phyloP scores from a whole-genome alignment of 129 eudicot genomes.

The Arctium lappa region DNA sequence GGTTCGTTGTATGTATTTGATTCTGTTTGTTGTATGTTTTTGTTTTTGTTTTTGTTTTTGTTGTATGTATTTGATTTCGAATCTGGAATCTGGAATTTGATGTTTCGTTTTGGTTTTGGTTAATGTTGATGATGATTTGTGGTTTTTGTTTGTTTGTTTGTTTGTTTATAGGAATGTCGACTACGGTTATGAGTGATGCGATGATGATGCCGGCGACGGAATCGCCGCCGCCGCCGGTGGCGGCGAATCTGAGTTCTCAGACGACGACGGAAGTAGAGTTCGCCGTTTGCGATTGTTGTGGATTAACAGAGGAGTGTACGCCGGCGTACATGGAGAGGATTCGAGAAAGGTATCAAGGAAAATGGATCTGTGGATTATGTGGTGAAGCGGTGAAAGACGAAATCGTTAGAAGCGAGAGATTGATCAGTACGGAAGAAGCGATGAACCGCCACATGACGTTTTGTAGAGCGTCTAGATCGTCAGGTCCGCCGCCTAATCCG shows the following conservation, averaged over 20 bases:
- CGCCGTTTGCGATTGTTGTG: constrained; percentile 75
- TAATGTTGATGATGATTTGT: constrained; percentile 4
- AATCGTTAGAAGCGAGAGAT: constrained; percentile 47
- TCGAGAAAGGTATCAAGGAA: constrained; percentile 61
- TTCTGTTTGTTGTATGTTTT: neutral
- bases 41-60: neutral
- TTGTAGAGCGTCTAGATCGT: constrained; percentile 43
- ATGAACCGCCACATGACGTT: constrained; percentile 59
- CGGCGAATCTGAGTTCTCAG: constrained; percentile 22
- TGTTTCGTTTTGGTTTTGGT: neutral
- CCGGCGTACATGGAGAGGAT: constrained; percentile 58
- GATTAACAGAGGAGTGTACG: constrained; percentile 89
- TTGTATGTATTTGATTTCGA: neutral
- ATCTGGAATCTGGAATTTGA: neutral
- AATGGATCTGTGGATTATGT: constrained; percentile 91
- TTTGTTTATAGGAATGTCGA: constrained; percentile 37
- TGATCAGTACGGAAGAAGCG: constrained; percentile 72
- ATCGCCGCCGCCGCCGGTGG: constrained; percentile 7
- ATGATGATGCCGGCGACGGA: constrained; percentile 47
- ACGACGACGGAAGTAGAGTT: constrained; percentile 43
- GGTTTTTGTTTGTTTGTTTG: no score
- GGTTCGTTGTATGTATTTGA: neutral
- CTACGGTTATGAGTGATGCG: constrained; percentile 49
- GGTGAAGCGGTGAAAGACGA: constrained; percentile 80
- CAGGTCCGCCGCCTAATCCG: constrained; percentile 75